Percentiles rank a stretch among this genome's conserved stretches.
Evolutionary conservation across 2,329 filamentous ascomycete genomes (phyloP).

Genomic region (Rosellinia necatrix): DNA sequence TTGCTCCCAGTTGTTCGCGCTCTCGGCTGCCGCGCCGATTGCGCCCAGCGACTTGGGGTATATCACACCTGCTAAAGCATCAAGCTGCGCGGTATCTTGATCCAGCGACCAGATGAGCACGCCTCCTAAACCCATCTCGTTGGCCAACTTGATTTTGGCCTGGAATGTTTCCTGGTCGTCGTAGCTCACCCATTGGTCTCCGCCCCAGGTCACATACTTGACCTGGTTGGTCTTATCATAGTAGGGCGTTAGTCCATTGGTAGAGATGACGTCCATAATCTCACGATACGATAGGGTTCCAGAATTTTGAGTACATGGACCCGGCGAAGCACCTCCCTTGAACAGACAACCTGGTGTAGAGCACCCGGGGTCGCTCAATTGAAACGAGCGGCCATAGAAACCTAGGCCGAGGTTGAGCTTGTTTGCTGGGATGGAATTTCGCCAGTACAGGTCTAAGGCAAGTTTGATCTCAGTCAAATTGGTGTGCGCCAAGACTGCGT

Average conservation of each 20-base stretch:
- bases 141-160: not conserved
- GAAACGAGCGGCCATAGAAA: conserved; percentile 39
- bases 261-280: conserved; percentile 34
- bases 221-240: conserved; percentile 39
- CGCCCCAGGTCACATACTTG: conserved; percentile 43
- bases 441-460: conserved; percentile 51
- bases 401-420: conserved; percentile 49
- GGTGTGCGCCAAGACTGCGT: conserved; percentile 46
- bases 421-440: conserved; percentile 45
- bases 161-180: conserved; percentile 38
- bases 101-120: not conserved
- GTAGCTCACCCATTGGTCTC: conserved; percentile 48
- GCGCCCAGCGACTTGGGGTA: conserved; percentile 42
- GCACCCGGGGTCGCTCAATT: conserved; percentile 32
- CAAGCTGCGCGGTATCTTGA: conserved; percentile 42
- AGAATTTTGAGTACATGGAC: conserved; percentile 31
- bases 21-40: conserved; percentile 12
- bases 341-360: conserved; percentile 27
- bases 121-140: not conserved
- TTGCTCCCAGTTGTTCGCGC: conserved; percentile 22
- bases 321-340: conserved; percentile 29
- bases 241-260: conserved; percentile 29
- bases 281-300: conserved; percentile 37
- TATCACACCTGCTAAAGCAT: conserved; percentile 31
- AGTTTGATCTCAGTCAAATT: conserved; percentile 53